These are phyloP conservation scores for Serpula lacrymans DNA, from an alignment of 768 basidiomycete genomes.

Conservation along the genomic window DNA sequence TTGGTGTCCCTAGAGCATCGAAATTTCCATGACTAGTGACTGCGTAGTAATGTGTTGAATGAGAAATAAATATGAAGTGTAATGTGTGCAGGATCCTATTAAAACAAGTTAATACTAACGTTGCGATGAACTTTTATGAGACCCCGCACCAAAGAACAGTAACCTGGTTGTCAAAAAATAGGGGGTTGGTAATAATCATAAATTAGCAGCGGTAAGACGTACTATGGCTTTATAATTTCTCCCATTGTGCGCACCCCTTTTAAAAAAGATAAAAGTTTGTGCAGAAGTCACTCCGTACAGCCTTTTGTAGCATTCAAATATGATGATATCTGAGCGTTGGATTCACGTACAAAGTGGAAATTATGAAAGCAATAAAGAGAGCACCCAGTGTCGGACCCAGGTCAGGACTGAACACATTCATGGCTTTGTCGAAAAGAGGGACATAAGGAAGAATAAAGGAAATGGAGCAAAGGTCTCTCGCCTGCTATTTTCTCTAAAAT, in stretches of 20 bases:
- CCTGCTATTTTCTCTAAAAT: too few relatives aligned
- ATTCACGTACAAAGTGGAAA: not conserved
- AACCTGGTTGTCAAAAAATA: not conserved
- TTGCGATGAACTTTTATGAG: not conserved
- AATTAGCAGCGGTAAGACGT: too few relatives aligned
- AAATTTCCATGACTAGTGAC: not conserved
- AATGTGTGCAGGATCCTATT: not conserved
- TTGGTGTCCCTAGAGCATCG: not conserved
- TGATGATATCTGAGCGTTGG: not conserved
- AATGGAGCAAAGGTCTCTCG: too few relatives aligned
- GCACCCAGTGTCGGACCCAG: not conserved
- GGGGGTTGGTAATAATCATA: not conserved
- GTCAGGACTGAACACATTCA: too few relatives aligned
- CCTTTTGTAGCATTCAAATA: not conserved
- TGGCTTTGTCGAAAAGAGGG: too few relatives aligned
- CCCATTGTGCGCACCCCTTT: not conserved
- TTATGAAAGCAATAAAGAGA: not conserved
- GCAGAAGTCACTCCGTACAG: not conserved
- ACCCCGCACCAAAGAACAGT: not conserved
- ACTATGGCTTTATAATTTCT: too few relatives aligned
- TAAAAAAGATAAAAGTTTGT: not conserved
- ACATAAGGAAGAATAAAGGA: too few relatives aligned
- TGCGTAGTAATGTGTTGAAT: not conserved
- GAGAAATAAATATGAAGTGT: not conserved
- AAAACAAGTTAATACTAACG: not conserved